A percentile compares a stretch with the other conserved stretches of the same genome.
These are phyloP conservation scores for Aureobasidium subglaciale DNA, from an alignment of 2,329 filamentous ascomycete genomes.

Conservation along the genomic window DNA sequence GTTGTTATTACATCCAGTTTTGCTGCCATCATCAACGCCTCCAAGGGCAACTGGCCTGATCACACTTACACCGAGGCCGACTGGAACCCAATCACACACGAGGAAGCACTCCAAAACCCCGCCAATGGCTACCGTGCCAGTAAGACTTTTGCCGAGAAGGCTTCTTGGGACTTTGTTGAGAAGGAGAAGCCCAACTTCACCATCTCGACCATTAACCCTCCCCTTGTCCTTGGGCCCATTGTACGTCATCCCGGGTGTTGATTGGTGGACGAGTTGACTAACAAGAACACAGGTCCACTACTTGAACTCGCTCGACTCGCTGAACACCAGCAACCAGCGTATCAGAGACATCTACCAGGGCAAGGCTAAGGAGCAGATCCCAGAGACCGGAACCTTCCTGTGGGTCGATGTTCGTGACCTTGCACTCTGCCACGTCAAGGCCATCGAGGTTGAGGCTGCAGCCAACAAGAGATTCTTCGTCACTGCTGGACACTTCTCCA, in stretches of 20 bases:
- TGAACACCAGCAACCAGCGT: constrained; percentile 69
- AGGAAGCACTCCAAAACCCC: constrained; percentile 41
- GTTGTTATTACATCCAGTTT: constrained; percentile 67
- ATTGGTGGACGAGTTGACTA: background rate
- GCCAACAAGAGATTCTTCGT: constrained; percentile 60
- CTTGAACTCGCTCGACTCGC: constrained; percentile 52
- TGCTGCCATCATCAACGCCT: constrained; percentile 54
- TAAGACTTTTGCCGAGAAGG: constrained; percentile 56
- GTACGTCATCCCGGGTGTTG: constrained; percentile 21
- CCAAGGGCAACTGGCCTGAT: constrained; percentile 43
- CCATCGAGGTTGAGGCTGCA: constrained; percentile 47
- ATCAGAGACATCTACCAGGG: constrained; percentile 59
- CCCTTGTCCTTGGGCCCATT: constrained; percentile 45
- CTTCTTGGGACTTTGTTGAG: constrained; percentile 47
- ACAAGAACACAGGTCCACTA: constrained; percentile 38
- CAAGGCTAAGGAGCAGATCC: constrained; percentile 50
- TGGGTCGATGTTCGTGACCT: constrained; percentile 49
- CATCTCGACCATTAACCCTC: constrained; percentile 44
- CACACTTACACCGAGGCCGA: constrained; percentile 48
- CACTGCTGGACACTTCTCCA: constrained; percentile 54
- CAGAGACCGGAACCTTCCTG: constrained; percentile 48
- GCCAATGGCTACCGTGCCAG: constrained; percentile 43
- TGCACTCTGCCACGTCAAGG: constrained; percentile 56
- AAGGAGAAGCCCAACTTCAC: constrained; percentile 46
- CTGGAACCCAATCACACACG: constrained; percentile 51